A percentile compares a stretch with the other conserved stretches of the same genome.
phyloP scores from a whole-genome alignment of 768 basidiomycete genomes.

The Auricularia auricula-judae region DNA sequence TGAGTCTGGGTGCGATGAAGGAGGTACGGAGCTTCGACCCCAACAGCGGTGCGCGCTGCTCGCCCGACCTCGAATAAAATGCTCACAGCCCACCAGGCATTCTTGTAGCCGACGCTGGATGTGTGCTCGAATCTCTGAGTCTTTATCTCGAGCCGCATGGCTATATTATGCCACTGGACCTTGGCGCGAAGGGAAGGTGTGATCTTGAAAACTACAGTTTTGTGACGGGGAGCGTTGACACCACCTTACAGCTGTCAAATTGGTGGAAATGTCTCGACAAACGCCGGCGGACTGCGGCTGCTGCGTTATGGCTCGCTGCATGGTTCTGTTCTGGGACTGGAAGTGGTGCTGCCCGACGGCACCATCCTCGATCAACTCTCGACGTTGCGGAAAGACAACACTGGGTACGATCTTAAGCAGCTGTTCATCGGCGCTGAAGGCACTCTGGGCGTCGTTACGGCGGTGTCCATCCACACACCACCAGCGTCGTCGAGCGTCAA shows the following conservation, averaged over 20 bases:
- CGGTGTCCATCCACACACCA: constrained; percentile 87
- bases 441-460: constrained; percentile 91
- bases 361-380: constrained; percentile 82
- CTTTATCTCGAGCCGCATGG: constrained; percentile 78
- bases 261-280: constrained; percentile 93
- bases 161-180: constrained; percentile 93
- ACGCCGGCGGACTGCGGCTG: constrained; percentile 92
- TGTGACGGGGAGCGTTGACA: too few species aligned
- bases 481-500: constrained; percentile 72
- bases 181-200: constrained; percentile 92
- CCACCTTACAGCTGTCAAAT: constrained; percentile 70
- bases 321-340: constrained; percentile 88
- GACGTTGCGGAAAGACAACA: constrained; percentile 62
- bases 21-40: constrained; percentile 74
- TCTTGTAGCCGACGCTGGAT: constrained; percentile 88
- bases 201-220: constrained; percentile 3
- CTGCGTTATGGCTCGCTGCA: constrained; percentile 92
- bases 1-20: constrained; percentile 76
- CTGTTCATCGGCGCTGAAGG: constrained; percentile 97
- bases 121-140: constrained; percentile 79
- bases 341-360: constrained; percentile 91
- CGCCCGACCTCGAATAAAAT: constrained; percentile 6
- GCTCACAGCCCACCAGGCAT: constrained; percentile 42
- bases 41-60: constrained; percentile 5
- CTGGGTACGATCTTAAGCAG: constrained; percentile 96